phyloP scores from a whole-genome alignment of 2,329 filamentous ascomycete genomes.

The Clarireedia hainanense region DNA sequence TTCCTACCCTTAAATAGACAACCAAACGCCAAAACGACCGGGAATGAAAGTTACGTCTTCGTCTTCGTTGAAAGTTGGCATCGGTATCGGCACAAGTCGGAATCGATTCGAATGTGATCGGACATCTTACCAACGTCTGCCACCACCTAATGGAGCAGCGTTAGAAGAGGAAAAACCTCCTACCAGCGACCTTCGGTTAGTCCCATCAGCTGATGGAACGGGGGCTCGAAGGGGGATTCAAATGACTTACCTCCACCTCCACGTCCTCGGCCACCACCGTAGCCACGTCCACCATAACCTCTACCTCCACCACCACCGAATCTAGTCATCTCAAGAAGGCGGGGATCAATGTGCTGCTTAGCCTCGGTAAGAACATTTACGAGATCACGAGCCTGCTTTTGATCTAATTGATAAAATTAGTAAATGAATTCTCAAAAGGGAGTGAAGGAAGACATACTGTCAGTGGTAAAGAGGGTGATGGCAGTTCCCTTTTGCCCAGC shows the following conservation, averaged over 20 bases:
- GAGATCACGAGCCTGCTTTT: constrained; percentile 94
- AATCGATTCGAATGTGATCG: constrained; percentile 8
- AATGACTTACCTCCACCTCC: constrained; percentile 34
- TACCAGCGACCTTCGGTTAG: constrained; percentile 32
- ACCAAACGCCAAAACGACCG: constrained; percentile 28
- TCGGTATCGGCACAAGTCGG: constrained; percentile 10
- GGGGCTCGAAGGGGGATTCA: constrained; percentile 13
- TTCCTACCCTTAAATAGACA: constrained; percentile 17
- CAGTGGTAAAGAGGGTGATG: constrained; percentile 99
- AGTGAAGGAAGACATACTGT: constrained; percentile 63
- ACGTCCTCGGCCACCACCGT: constrained; percentile 53
- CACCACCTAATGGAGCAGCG: constrained; percentile 46
- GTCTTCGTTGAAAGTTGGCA: constrained; percentile 13
- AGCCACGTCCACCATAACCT: constrained; percentile 22
- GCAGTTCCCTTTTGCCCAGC: constrained; percentile 92
- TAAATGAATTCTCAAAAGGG: constrained; percentile 10
- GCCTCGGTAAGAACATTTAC: constrained; percentile 88
- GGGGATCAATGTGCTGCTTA: constrained; percentile 96
- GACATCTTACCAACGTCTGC: constrained; percentile 46
- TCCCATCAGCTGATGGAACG: constrained; percentile 30
- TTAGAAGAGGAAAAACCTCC: constrained; percentile 50
- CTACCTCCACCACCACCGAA: constrained; percentile 53
- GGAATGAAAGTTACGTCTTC: constrained; percentile 20
- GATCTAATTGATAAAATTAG: constrained; percentile 46
- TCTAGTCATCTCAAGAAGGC: constrained; percentile 90